Evolutionary conservation across 306 rosid species (phyloP).

Genomic region (Fragaria vesca): DNA sequence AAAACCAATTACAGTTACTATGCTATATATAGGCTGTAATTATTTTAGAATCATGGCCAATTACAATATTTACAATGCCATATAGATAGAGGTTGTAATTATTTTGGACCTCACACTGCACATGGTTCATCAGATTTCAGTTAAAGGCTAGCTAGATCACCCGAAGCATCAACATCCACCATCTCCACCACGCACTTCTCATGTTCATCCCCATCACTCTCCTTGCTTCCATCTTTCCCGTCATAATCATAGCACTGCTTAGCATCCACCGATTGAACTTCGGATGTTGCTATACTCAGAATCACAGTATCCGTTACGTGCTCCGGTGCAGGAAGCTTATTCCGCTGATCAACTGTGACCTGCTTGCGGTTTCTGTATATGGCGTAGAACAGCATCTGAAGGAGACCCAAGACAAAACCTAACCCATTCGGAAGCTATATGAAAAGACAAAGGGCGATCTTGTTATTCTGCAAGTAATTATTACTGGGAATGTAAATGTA

Average conservation of each 20-base stretch:
- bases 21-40: too few relatives aligned
- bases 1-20: too few relatives aligned
- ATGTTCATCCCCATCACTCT: neutral
- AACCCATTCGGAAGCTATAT: constrained; percentile 60
- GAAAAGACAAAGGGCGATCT: too few relatives aligned
- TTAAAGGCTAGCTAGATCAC: neutral
- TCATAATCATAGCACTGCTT: neutral
- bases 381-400: constrained; percentile 67
- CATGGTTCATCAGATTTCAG: neutral
- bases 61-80: too few relatives aligned
- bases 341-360: constrained; percentile 10
- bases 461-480: neutral
- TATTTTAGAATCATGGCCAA: too few relatives aligned
- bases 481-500: neutral
- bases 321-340: constrained; percentile 24
- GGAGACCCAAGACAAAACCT: constrained; percentile 57
- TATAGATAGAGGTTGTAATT: too few relatives aligned
- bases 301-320: neutral
- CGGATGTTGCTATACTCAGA: constrained; percentile 2
- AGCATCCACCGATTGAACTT: constrained; percentile 25
- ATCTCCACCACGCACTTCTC: neutral
- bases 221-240: neutral
- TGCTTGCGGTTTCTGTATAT: constrained; percentile 36
- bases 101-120: neutral
- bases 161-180: neutral